Base-by-base conservation (phyloP, 129 eudicot genomes). In the Silybum marianum region DNA sequence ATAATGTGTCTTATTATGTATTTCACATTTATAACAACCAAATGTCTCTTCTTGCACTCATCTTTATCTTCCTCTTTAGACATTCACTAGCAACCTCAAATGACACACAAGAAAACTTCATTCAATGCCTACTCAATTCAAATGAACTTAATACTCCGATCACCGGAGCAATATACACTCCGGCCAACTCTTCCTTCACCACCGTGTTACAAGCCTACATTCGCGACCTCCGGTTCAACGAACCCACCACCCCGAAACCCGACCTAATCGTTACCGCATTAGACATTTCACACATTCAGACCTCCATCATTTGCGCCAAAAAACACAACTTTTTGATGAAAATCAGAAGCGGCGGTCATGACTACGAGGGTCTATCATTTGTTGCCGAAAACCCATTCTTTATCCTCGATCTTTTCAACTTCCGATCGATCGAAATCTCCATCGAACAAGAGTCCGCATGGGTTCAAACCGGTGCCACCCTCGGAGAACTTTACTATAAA, bases 361-460 rank as follows among this genome's bases (percentile, higher is more conserved):
- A 84, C 69, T 86, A 86, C 25, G 87, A 89, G 69, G 93, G 89
- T 18, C n/a, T 87, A 1, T 89, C 93, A 9, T 89, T 87, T 36
- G 77, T 85, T 0, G 76, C 89, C 18, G 10, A 85, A 8, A 21
- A 13, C 32, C 86, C 93, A 0, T 87, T 85, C 67, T 74, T 85
- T 42, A 78, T 87, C 34, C 88, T 44, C 4, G 54, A 44, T 13
- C 13, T 44, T 13, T 44, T 44, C 54, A 44, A 44, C 16, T 44
- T 44, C 2, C 54, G 54, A 44, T 44, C 54, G 16, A 44, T 44
- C 54, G 12, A 44, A 11, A 4, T 44, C 16, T 44, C 54, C 54
- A 44, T 44, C 3, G 54, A 44, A 11, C 4, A 44, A 11, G 54
- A 44, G 54, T 11, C 54, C 2, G 54, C 54, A 11, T 44, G 54